A percentile compares a stretch with the other conserved stretches of the same genome.
Conservation (phyloP, 2,329 filamentous ascomycete species). For the Colletotrichum sp. region DNA sequence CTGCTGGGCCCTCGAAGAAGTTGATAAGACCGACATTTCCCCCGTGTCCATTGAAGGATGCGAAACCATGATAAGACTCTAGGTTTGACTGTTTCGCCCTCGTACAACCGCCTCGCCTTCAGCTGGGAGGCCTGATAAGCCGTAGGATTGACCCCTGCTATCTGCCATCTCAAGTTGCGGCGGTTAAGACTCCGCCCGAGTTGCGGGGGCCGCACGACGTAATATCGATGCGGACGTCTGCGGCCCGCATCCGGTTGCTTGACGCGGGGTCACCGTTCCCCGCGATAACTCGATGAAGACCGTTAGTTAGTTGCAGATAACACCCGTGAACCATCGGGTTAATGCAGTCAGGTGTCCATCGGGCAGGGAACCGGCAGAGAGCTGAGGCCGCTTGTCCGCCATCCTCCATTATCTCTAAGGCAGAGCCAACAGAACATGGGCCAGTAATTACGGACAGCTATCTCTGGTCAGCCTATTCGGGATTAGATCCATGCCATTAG, state of each 20-base stretch:
- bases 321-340: neutral
- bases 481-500: neutral
- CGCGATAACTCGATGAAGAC: neutral
- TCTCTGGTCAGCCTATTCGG: neutral
- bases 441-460: neutral
- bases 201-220: neutral
- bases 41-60: neutral
- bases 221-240: conserved; percentile 12
- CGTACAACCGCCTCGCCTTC: neutral
- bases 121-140: neutral
- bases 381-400: neutral
- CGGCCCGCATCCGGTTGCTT: neutral
- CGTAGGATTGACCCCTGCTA: neutral
- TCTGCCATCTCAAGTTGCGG: neutral
- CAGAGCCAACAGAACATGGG: neutral
- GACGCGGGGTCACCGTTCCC: neutral
- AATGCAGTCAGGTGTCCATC: neutral
- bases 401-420: neutral
- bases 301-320: neutral
- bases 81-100: neutral
- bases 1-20: neutral
- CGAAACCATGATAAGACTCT: neutral
- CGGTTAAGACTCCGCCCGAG: neutral
- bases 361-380: neutral
- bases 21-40: neutral